Conservation (phyloP, 148 eudicot genomes). For the Rheum nobile region DNA sequence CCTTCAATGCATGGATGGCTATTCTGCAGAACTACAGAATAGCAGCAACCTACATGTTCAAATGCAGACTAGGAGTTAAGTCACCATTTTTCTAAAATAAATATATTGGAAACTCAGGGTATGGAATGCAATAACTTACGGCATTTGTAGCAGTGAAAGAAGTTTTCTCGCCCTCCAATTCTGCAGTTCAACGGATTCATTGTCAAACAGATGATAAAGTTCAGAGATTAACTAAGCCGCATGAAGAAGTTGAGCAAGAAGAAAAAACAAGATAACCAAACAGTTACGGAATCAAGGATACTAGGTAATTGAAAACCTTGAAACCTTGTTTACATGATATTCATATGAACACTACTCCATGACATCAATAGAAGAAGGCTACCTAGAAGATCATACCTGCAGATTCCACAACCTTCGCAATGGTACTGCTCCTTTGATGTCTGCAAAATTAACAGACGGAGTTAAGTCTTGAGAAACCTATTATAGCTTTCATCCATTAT, state of each 20-base stretch:
- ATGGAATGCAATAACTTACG: slow-evolving; percentile 22
- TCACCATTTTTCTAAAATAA: not conserved
- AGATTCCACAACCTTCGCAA: slow-evolving; percentile 76
- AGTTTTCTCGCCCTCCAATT: slow-evolving; percentile 63
- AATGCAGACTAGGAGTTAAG: not conserved
- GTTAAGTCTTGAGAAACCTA: not conserved
- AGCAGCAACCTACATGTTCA: slow-evolving; percentile 50
- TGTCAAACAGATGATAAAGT: not conserved
- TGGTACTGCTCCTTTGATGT: slow-evolving; percentile 61
- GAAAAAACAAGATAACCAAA: not conserved
- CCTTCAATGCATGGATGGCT: slow-evolving; percentile 87
- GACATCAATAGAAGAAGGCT: not conserved
- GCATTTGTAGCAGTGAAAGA: slow-evolving; percentile 68
- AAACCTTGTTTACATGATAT: not conserved
- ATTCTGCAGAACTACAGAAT: slow-evolving; percentile 44
- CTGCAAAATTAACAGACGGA: slow-evolving; percentile 27
- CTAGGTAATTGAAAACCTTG: too few relatives aligned
- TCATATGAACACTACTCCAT: not conserved
- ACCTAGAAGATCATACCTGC: slow-evolving; percentile 43
- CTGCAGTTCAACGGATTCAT: slow-evolving; percentile 20
- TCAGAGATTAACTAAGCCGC: not conserved
- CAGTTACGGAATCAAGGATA: not conserved
- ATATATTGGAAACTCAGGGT: not conserved
- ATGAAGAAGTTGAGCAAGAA: not conserved
- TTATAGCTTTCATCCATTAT: not conserved